phyloP scores from a whole-genome alignment of 164 flowering plant genomes.

The Kingdonia uniflora region DNA sequence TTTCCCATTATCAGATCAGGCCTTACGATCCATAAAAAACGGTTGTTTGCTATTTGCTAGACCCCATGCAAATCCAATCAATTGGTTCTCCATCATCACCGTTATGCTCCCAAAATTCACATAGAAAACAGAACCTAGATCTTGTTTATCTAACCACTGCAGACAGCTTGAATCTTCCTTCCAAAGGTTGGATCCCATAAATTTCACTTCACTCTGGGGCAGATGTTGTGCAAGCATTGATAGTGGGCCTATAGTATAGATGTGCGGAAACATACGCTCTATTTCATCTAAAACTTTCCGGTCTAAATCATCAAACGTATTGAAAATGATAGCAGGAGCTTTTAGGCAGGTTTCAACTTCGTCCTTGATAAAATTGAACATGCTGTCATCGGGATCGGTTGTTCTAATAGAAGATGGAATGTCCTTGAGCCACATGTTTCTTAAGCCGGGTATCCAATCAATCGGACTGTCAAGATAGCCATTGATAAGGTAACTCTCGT shows the following conservation, averaged over 20 bases:
- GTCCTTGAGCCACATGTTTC: too few species aligned
- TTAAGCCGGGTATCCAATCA: conserved; percentile 36
- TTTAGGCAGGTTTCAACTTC: conserved; percentile 1
- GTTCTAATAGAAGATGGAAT: conserved; percentile 20
- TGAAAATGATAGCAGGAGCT: conserved; percentile 13
- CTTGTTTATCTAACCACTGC: conserved; percentile 21
- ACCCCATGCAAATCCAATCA: conserved; percentile 15
- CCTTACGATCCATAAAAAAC: conserved; percentile 32
- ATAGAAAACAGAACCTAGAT: conserved; percentile 20
- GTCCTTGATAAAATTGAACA: too few species aligned
- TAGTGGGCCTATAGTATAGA: conserved; percentile 27
- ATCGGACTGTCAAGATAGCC: neutral
- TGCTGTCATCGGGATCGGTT: conserved; percentile 17
- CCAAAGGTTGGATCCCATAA: conserved; percentile 23
- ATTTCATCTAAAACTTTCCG: conserved; percentile 14
- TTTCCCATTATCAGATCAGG: conserved; percentile 27
- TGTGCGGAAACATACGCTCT: conserved; percentile 12
- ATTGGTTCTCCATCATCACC: conserved; percentile 25
- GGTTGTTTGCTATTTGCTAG: too few species aligned
- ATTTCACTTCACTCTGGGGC: conserved; percentile 3
- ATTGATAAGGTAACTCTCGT: too few species aligned
- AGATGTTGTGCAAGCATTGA: conserved; percentile 3
- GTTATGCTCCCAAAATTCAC: too few species aligned
- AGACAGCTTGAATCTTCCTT: conserved; percentile 22
- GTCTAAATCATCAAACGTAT: conserved; percentile 22